A percentile compares a stretch with the other conserved stretches of the same genome.
Evolutionary conservation across 2,329 filamentous ascomycete genomes (phyloP).

Genomic region (Botrytis squamosa): DNA sequence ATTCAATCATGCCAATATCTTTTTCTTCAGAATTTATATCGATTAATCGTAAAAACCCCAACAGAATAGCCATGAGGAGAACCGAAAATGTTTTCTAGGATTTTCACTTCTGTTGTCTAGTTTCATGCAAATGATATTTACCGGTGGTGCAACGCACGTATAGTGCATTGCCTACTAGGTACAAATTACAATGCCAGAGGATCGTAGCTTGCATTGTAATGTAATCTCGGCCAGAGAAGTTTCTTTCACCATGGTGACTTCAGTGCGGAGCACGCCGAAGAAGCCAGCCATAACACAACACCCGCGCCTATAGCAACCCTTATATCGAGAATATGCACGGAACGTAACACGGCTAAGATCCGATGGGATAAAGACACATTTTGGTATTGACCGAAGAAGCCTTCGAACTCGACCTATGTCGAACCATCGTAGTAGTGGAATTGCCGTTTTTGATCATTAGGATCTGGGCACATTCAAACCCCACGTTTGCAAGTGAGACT

Average conservation of each 20-base stretch:
- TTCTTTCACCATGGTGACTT: neutral
- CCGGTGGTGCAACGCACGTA: neutral
- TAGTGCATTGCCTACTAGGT: neutral
- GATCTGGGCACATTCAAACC: neutral
- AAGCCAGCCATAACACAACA: neutral
- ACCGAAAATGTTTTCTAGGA: neutral
- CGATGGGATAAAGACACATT: neutral
- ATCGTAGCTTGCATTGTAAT: neutral
- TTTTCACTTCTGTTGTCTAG: neutral
- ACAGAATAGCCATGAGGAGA: neutral
- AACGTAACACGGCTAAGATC: neutral
- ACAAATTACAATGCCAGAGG: neutral
- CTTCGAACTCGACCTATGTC: neutral
- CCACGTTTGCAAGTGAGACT: neutral
- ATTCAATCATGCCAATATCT: neutral
- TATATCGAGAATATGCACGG: neutral
- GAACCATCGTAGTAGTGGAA: neutral
- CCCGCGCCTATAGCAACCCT: neutral
- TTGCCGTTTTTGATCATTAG: neutral
- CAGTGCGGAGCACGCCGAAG: neutral
- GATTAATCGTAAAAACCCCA: neutral
- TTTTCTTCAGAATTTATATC: neutral
- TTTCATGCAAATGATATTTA: neutral
- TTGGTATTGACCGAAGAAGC: neutral
- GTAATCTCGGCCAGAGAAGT: neutral